Percentiles rank a stretch among this genome's conserved stretches.
Evolutionary conservation across 2,329 filamentous ascomycete species (phyloP).

Genomic region (Fusarium tjaetaba): DNA sequence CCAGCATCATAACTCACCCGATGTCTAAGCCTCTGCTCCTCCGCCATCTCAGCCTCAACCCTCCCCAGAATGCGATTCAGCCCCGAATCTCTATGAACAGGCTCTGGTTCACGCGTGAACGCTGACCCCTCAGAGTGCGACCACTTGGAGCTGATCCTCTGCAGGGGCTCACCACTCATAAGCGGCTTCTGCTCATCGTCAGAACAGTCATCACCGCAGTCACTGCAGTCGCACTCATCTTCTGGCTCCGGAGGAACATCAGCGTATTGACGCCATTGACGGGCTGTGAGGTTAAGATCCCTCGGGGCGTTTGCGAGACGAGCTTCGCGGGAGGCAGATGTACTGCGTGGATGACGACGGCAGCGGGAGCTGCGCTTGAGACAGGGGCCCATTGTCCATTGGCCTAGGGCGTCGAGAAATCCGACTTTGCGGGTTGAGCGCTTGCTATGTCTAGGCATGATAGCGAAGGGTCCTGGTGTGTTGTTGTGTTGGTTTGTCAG

Average conservation of each 20-base stretch:
- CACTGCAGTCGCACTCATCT: not conserved
- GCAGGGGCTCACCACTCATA: not conserved
- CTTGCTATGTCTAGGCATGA: not conserved
- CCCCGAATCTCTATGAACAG: not conserved
- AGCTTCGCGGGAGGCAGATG: not conserved
- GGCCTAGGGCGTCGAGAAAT: conserved; percentile 24
- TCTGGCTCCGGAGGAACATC: not conserved
- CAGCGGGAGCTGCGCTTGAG: not conserved
- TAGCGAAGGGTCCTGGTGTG: not conserved
- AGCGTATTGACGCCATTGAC: conserved; percentile 6
- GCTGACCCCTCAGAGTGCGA: conserved; percentile 2
- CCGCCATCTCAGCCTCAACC: not conserved
- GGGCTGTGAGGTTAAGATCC: conserved; percentile 4
- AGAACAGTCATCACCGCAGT: not conserved
- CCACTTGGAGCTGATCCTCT: conserved; percentile 9
- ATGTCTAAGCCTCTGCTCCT: not conserved
- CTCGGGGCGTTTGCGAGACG: conserved; percentile 10
- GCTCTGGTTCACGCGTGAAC: not conserved
- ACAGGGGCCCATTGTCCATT: not conserved
- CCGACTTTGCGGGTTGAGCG: not conserved
- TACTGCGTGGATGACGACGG: not conserved
- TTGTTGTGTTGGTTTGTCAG: not conserved
- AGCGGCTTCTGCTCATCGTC: not conserved
- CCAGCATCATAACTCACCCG: conserved; percentile 26
- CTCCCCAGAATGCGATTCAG: not conserved